Conservation (phyloP, 2,329 filamentous ascomycete genomes). For the Pseudogymnoascus verrucosus region DNA sequence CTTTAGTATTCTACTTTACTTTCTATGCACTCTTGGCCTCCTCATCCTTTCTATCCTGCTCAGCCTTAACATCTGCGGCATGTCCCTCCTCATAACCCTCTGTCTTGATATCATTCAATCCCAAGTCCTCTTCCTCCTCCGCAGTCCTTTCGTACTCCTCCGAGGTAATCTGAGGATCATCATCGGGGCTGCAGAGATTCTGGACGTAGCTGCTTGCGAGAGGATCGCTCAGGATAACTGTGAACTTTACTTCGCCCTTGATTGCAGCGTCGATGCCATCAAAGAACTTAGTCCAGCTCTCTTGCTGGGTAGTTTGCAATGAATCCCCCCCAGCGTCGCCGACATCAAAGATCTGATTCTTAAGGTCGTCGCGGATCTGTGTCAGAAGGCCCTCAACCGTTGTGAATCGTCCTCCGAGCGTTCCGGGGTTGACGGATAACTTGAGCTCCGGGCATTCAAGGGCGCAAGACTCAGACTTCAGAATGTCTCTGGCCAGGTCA, state of each 20-base stretch:
- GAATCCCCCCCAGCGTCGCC: slow-evolving; percentile 72
- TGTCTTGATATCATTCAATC: slow-evolving; percentile 84
- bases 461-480: slow-evolving; percentile 90
- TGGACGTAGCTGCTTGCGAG: slow-evolving; percentile 92
- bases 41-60: slow-evolving; percentile 19
- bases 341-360: slow-evolving; percentile 76
- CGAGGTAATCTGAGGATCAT: slow-evolving; percentile 70
- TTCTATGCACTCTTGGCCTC: slow-evolving; percentile 5
- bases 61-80: slow-evolving; percentile 25
- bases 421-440: slow-evolving; percentile 84
- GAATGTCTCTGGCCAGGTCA: slow-evolving; percentile 84
- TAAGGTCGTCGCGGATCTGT: slow-evolving; percentile 84
- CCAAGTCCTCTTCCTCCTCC: slow-evolving; percentile 90
- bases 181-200: slow-evolving; percentile 67
- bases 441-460: slow-evolving; percentile 81
- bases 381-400: slow-evolving; percentile 91
- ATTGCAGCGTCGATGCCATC: slow-evolving; percentile 67
- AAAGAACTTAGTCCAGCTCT: slow-evolving; percentile 78
- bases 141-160: slow-evolving; percentile 81
- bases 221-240: slow-evolving; percentile 76
- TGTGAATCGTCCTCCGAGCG: slow-evolving; percentile 90
- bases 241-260: slow-evolving; percentile 71
- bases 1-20: neutral
- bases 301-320: slow-evolving; percentile 55
- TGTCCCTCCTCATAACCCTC: slow-evolving; percentile 69